These are phyloP conservation scores for Apiospora phragmitis DNA, from an alignment of 2,329 filamentous ascomycete species.

Conservation along the genomic window DNA sequence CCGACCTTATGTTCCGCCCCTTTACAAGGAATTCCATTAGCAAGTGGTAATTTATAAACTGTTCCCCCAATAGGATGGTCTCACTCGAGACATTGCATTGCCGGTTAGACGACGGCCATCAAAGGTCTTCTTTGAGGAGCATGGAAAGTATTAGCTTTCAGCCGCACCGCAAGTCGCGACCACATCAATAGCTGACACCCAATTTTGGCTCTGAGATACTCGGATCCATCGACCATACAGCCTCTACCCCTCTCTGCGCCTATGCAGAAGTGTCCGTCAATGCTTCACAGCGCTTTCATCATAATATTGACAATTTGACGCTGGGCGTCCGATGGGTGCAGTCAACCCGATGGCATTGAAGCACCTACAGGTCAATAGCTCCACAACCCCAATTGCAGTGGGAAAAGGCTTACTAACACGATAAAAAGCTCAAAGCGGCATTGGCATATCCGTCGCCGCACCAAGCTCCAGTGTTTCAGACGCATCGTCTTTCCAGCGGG, in stretches of 20 bases:
- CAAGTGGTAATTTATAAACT: too few species aligned
- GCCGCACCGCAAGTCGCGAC: too few species aligned
- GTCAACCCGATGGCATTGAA: background rate
- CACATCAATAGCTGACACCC: background rate
- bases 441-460: too few species aligned
- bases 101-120: background rate
- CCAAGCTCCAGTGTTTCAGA: background rate
- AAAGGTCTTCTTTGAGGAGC: background rate
- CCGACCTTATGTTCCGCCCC: too few species aligned
- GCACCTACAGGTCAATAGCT: background rate
- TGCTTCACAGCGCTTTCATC: background rate
- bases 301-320: background rate
- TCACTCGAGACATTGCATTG: background rate
- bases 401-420: background rate
- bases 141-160: background rate
- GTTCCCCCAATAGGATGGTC: background rate
- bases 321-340: background rate
- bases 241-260: too few species aligned
- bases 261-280: too few species aligned
- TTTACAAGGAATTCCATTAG: too few species aligned
- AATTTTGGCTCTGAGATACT: too few species aligned
- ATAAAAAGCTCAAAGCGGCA: too few species aligned
- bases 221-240: too few species aligned
- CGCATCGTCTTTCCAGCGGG: background rate
- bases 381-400: background rate